These are phyloP conservation scores for Globisporangium cylindrosporum DNA, from an alignment of 352 stramenopile species.

Conservation along the genomic window DNA sequence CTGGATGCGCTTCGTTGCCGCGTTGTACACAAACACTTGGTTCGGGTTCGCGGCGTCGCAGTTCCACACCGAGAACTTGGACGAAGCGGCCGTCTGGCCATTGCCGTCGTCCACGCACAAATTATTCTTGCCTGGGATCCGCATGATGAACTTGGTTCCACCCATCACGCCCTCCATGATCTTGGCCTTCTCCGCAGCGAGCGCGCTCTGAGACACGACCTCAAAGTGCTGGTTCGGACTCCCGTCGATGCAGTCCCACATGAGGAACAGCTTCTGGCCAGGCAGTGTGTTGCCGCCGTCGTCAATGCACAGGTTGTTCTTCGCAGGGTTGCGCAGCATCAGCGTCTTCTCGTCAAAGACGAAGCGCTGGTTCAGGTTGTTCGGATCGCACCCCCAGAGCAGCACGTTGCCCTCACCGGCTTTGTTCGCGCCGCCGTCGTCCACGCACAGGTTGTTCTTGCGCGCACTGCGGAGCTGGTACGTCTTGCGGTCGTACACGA, in stretches of 20 bases:
- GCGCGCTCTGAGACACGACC: constrained; percentile 19
- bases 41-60: constrained; percentile 24
- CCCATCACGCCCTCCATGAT: too few species aligned
- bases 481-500: constrained; percentile 24
- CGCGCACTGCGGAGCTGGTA: constrained; percentile 24
- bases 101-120: constrained; percentile 37
- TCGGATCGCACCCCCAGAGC: constrained; percentile 17
- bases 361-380: constrained; percentile 37
- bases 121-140: constrained; percentile 22
- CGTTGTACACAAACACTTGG: constrained; percentile 16
- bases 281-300: background rate
- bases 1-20: background rate
- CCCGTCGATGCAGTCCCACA: constrained; percentile 5
- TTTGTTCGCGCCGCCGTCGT: constrained; percentile 24
- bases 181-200: constrained; percentile 6
- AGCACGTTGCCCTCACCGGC: constrained; percentile 15
- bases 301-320: background rate
- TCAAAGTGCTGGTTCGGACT: constrained; percentile 19
- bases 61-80: constrained; percentile 18
- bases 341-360: background rate
- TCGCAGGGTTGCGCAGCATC: background rate
- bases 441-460: constrained; percentile 31
- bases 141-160: constrained; percentile 14
- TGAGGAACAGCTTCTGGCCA: background rate
- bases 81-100: constrained; percentile 1